These are phyloP conservation scores for Acer negundo DNA, from an alignment of 345 rosid species.

Conservation along the genomic window DNA sequence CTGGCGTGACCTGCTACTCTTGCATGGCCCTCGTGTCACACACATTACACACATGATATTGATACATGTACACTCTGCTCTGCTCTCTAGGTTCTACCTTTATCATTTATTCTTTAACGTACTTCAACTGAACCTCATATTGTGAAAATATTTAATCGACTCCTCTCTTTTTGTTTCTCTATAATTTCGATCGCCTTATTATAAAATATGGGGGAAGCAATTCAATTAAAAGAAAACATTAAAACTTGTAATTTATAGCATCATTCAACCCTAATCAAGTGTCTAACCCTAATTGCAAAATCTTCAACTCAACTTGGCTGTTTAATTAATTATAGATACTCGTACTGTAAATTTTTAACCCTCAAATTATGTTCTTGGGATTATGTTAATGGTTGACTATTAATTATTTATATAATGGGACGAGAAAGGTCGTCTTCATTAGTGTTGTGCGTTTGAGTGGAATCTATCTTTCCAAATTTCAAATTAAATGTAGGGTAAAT, in stretches of 20 bases:
- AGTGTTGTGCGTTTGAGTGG: no score
- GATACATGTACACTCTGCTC: background rate
- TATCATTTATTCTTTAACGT: no score
- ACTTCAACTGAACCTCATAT: no score
- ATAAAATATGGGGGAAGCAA: background rate
- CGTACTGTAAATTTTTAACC: background rate
- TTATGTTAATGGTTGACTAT: no score
- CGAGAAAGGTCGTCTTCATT: no score
- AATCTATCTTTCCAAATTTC: no score
- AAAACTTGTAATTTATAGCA: background rate
- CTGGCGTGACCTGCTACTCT: slow-evolving; percentile 16
- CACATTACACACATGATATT: background rate
- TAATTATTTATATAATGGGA: no score
- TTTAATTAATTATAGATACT: background rate
- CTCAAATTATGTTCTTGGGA: background rate
- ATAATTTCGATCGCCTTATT: background rate
- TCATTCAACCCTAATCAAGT: background rate
- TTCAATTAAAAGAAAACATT: no score
- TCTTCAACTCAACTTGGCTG: background rate
- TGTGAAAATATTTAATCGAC: no score
- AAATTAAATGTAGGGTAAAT: no score
- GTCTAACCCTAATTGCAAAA: slow-evolving; percentile 3
- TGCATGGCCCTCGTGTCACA: background rate
- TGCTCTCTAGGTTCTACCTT: background rate
- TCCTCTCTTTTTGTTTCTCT: background rate